A percentile compares a stretch with the other conserved stretches of the same genome.
Conservation (phyloP, 768 basidiomycete genomes). For the Termitomyces sp. region DNA sequence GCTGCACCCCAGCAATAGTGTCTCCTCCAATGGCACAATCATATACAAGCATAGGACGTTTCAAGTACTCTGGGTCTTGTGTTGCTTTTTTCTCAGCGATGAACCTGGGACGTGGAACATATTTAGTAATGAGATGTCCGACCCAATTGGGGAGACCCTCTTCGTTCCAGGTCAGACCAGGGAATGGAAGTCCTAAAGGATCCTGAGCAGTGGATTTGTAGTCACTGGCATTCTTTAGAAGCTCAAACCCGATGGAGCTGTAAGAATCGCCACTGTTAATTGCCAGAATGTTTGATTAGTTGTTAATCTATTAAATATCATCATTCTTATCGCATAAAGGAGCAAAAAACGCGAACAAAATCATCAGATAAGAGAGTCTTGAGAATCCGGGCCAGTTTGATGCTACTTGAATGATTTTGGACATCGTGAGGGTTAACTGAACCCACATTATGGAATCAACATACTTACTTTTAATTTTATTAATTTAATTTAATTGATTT, state of each 20-base stretch:
- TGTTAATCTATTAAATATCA: not conserved
- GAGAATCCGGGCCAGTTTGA: constrained; percentile 41
- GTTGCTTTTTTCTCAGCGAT: constrained; percentile 19
- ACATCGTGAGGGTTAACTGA: constrained; percentile 9
- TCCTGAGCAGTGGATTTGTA: constrained; percentile 32
- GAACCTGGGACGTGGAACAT: constrained; percentile 32
- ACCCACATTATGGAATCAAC: no score
- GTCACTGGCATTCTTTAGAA: constrained; percentile 4
- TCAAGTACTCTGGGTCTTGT: constrained; percentile 26
- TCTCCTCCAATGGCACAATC: constrained; percentile 57
- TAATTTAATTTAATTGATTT: no score
- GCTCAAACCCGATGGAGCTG: constrained; percentile 35
- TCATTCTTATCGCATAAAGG: no score
- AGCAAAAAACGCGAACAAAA: constrained; percentile 43
- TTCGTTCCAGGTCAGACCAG: constrained; percentile 48
- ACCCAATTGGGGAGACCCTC: constrained; percentile 56
- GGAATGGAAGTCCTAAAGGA: constrained; percentile 48
- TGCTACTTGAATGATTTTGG: constrained; percentile 19
- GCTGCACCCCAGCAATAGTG: constrained; percentile 34
- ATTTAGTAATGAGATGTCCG: constrained; percentile 48
- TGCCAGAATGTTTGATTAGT: not conserved
- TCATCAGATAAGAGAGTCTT: constrained; percentile 38
- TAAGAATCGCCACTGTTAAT: constrained; percentile 59
- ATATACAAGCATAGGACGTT: constrained; percentile 44
- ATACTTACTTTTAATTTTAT: no score